Evolutionary conservation across 371 early-diverging fungal species (phyloP).

Genomic region (Dentiscutata heterogama): DNA sequence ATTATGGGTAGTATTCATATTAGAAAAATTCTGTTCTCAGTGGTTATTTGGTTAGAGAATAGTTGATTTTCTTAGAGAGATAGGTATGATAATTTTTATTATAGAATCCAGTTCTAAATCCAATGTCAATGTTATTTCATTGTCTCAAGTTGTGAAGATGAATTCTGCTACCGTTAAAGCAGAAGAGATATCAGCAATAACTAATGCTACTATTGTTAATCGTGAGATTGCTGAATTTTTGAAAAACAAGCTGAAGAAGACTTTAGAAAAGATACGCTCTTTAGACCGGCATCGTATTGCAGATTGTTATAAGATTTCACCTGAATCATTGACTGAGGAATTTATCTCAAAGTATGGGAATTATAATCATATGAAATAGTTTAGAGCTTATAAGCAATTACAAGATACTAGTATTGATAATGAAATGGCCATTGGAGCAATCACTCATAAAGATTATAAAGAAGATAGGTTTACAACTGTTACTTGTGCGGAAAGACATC

Average conservation of each 20-base stretch:
- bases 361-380: conserved; percentile 28
- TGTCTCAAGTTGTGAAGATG: conserved; percentile 8
- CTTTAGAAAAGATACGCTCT: conserved; percentile 30
- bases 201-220: conserved; percentile 40
- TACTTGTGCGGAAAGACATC: conserved; percentile 9
- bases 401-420: conserved; percentile 27
- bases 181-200: conserved; percentile 26
- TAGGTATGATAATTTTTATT: conserved; percentile 6
- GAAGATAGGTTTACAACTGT: conserved; percentile 26
- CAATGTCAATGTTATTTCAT: neutral
- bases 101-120: conserved; percentile 20
- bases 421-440: conserved; percentile 4
- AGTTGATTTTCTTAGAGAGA: conserved; percentile 19
- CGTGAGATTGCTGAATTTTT: conserved; percentile 18
- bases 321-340: conserved; percentile 16
- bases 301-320: conserved; percentile 21
- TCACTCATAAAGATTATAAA: conserved; percentile 26
- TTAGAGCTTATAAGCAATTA: neutral
- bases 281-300: conserved; percentile 27
- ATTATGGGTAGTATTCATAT: conserved; percentile 3
- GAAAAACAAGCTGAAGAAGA: conserved; percentile 27
- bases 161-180: conserved; percentile 23
- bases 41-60: conserved; percentile 20
- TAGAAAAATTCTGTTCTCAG: conserved; percentile 24
- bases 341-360: conserved; percentile 9